Base-by-base conservation (phyloP, 768 basidiomycete species). In the Dendrothele bispora region DNA sequence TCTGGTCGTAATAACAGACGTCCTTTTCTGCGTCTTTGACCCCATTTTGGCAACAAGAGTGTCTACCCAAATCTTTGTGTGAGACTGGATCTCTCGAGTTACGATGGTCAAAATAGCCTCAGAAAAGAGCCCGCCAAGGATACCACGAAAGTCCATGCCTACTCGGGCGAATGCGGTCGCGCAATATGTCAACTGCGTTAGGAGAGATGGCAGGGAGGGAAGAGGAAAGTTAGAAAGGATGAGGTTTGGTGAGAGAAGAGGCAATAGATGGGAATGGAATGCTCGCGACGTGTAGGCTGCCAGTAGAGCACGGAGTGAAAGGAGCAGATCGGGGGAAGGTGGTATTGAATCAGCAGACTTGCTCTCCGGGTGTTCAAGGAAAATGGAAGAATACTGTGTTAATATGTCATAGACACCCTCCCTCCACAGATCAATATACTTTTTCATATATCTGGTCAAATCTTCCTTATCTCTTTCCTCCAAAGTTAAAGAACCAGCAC, bases 121-220 rank as follows among this genome's bases (percentile, higher is more conserved):
- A 30, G 75, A 74, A 61, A 94, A 84, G 3, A 88, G 69, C n/a
- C 77, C 74, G 3, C 77, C 77, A 25, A 97, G 69, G 15, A 86
- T 66, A 0, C 75, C 66, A 26, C 85, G 80, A 65, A 99, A 98
- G 61, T 97, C 95, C 57, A 95, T 76, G 0, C 95, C 95, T 14
- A 95, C 79, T n/a, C 94, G 83, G 0, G 91, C 78, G 59, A 97
- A 97, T 1, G 94, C 93, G 15, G 84, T 82, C 7, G 93, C 84
- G 62, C 95, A 97, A 66, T 98, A 98, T 11, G 89, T 88, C 37
- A 98, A 78, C 58, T 98, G 95, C 0, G 94, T 95, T 49, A 97
- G 81, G 35, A 94, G 76, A 28, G 95, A 83, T 18, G 91, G 78
- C 54, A 95, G 75, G 20, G 89, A 70, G 17, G 87, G 59, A 12